phyloP scores from a whole-genome alignment of 2,329 filamentous ascomycete species.

The Penicillium sp. region DNA sequence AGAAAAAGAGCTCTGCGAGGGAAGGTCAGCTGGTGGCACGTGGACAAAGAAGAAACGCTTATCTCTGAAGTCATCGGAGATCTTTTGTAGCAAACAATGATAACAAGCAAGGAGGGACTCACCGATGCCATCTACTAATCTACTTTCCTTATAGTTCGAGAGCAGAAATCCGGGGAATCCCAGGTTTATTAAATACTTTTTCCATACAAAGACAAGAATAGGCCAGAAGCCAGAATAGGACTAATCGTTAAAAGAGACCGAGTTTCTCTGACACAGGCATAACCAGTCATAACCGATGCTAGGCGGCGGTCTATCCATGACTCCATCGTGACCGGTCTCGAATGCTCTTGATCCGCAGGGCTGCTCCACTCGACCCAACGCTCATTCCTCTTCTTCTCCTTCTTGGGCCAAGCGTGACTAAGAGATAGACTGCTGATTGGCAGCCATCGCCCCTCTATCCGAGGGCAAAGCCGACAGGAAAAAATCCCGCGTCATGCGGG shows the following conservation, averaged over 20 bases:
- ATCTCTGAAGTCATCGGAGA: conserved; percentile 5
- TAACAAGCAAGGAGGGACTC: conserved; percentile 8
- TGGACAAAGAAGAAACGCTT: conserved; percentile 14
- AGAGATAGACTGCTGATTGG: conserved; percentile 18
- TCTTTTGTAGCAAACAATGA: not conserved
- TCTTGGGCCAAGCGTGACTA: conserved; percentile 16
- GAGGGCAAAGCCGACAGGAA: conserved; percentile 16
- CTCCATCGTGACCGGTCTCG: conserved; percentile 17
- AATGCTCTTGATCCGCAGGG: conserved; percentile 16
- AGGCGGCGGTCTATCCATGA: conserved; percentile 14
- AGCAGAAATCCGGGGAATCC: conserved; percentile 22
- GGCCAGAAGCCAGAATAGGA: not conserved
- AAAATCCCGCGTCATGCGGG: conserved; percentile 28
- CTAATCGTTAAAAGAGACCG: not conserved
- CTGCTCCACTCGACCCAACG: conserved; percentile 8
- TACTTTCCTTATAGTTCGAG: not conserved
- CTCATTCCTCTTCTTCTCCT: conserved; percentile 13
- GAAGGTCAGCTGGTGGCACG: conserved; percentile 9
- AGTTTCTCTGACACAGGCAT: not conserved
- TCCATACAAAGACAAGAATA: not conserved
- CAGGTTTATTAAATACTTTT: not conserved
- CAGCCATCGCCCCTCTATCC: conserved; percentile 18
- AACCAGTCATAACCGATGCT: conserved; percentile 22
- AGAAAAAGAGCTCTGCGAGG: conserved; percentile 14
- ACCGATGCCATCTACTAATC: conserved; percentile 22